Evolutionary conservation across 805 yeast species (phyloP), one percentile per base, ranked within the genome.

Genomic region (Kodamaea leandrae): DNA sequence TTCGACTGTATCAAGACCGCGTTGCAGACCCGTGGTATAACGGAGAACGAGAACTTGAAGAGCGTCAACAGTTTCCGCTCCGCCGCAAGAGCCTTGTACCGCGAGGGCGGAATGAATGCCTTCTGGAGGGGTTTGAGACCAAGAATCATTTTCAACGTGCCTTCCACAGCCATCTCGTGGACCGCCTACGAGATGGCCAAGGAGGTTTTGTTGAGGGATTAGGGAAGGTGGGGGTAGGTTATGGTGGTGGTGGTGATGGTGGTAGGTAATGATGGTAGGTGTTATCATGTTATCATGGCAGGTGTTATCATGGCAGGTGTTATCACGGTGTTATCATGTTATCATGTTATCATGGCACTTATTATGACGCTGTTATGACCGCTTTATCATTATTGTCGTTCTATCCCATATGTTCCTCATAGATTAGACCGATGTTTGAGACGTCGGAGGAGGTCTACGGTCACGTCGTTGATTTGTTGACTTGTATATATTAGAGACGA

Each of bases 131-230:
- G 99, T 14, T 71, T 88, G 55, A 80, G 83, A 55, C 97, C 99
- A 34, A 80, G 99, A 63, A 81, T 93, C 42, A 81, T 91, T 23
- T 85, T 93, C 50, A 89, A 89, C 62, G 89, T 91, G 60, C 99
- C 99, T 16, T 82, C 95, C 34, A 91, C 98, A 6, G 98, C 98
- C 15, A 89, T 91, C 47, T 82, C 95, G 49, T 91, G 98, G 98
- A 91, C 98, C 1, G 87, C 96, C 19, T 91, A 91, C 63, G 99
- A 91, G 62, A 86, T 90, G 91, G 97, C 96, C 32, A 91, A 91
- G 65, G 82, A 78, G 50, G 72, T 83, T 49, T 63, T 82, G 54
- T 58, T 76, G 32, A 58, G 52, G 43, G 41, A 42, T 16, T 45
- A n/a, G 32, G 27, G 12, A 26, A 13, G 16, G 26, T 29, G 5